Evolutionary conservation across 176 grass and related monocot genomes (phyloP), one percentile per base, ranked within the genome.

Genomic region (Puya raimondii): DNA sequence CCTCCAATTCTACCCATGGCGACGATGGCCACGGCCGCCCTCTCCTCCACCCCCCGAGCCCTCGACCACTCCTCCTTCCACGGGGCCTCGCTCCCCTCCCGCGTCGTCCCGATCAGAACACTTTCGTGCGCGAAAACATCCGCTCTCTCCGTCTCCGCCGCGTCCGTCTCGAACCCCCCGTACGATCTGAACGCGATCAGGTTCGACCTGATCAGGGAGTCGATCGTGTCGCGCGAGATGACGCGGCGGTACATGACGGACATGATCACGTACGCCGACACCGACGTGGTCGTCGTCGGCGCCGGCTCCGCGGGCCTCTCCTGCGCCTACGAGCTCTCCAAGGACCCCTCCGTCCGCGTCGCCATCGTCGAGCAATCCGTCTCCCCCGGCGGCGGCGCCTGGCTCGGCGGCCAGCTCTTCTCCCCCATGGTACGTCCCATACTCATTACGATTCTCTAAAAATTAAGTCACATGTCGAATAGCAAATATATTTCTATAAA

Each of bases 401-500:
- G 95, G 95, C 87, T 94, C 16, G 90, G 95, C 29, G 95, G 95
- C 6, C 95, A 99, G 78, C 78, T 99, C 3, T 99, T 99, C 82
- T 99, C 95, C 1, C 80, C 95, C 86, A 99, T 99, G 94, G 87
- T 42, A 7, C 33, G 0, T 6, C 29, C 2, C 4, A 7, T 4
- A 42, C 0, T 42, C 5, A 1, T 42, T 42, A 42, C 2, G 25
- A 26, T 42, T 42, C 33, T 42, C 33, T 42, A 42, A 42, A 42
- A 6, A 42, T 26, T 26, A 26, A 26, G 1, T 2, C 25, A 26
- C 25, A 26, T n/a, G n/a, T n/a, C n/a, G n/a, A n/a, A n/a, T n/a
- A n/a, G n/a, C n/a, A n/a, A n/a, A n/a, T n/a, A n/a, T n/a, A n/a
- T n/a, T n/a, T n/a, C n/a, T n/a, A n/a, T n/a, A n/a, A n/a, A n/a